phyloP scores from a whole-genome alignment of 257 asterid genomes.

The Solanum medicagineum region DNA sequence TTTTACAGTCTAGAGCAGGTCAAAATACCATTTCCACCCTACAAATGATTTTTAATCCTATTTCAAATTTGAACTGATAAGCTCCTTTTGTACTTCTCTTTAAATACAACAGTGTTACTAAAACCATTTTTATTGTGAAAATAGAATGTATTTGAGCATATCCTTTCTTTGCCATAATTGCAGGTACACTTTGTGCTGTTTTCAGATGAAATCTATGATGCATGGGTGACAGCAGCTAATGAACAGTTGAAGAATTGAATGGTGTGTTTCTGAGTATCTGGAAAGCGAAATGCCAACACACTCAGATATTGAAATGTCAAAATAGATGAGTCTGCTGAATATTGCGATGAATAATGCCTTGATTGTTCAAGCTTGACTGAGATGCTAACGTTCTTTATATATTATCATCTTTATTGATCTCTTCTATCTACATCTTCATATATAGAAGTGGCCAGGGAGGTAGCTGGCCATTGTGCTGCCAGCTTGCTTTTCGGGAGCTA shows the following conservation, averaged over 20 bases:
- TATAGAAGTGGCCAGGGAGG: too few relatives aligned
- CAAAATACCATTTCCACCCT: not conserved
- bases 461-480: too few relatives aligned
- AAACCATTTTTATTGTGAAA: not conserved
- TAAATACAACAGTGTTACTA: not conserved
- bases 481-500: too few relatives aligned
- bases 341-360: not conserved
- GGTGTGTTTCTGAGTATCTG: not conserved
- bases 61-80: not conserved
- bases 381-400: not conserved
- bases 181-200: slow-evolving; percentile 93
- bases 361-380: not conserved
- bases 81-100: not conserved
- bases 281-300: not conserved
- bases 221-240: slow-evolving; percentile 56
- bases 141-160: not conserved
- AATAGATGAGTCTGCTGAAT: not conserved
- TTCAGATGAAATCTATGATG: slow-evolving; percentile 62
- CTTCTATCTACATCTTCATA: too few relatives aligned
- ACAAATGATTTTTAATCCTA: not conserved
- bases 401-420: too few relatives aligned
- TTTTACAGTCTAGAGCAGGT: not conserved
- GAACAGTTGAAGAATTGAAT: slow-evolving; percentile 43
- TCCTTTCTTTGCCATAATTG: not conserved
- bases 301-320: not conserved